These are phyloP conservation scores for Aspergillus unguis DNA, from an alignment of 2,329 filamentous ascomycete genomes.

Conservation along the genomic window DNA sequence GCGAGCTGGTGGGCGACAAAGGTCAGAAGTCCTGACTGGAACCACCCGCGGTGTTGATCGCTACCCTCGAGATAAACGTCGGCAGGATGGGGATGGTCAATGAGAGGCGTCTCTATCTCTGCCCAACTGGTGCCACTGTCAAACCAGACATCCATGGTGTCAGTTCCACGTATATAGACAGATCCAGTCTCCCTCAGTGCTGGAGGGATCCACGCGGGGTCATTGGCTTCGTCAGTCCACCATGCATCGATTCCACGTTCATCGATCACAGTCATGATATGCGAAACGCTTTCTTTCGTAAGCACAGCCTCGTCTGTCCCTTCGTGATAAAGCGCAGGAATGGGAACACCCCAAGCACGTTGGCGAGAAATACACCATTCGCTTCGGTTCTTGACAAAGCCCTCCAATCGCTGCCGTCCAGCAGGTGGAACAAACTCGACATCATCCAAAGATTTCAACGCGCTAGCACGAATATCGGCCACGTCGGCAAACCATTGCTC, in stretches of 20 bases:
- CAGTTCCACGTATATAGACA: constrained; percentile 70
- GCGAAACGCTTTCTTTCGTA: constrained; percentile 71
- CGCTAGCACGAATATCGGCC: constrained; percentile 70
- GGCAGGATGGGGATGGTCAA: constrained; percentile 46
- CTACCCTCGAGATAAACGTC: constrained; percentile 92
- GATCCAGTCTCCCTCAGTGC: constrained; percentile 49
- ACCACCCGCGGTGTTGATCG: constrained; percentile 97
- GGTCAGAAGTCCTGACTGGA: constrained; percentile 91
- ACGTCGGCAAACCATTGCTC: constrained; percentile 98
- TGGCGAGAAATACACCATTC: constrained; percentile 99
- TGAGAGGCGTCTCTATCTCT: constrained; percentile 39
- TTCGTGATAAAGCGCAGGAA: constrained; percentile 78
- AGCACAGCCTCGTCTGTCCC: constrained; percentile 71
- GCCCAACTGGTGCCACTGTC: constrained; percentile 96
- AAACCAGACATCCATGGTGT: constrained; percentile 99
- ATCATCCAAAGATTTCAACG: constrained; percentile 64
- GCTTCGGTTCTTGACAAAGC: constrained; percentile 80
- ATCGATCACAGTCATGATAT: constrained; percentile 77
- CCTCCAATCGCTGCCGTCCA: constrained; percentile 71
- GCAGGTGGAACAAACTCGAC: constrained; percentile 76
- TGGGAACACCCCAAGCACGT: constrained; percentile 93
- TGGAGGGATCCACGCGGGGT: constrained; percentile 71
- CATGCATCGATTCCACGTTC: constrained; percentile 83
- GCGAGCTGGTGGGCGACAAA: constrained; percentile 61
- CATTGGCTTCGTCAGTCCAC: constrained; percentile 80